Conservation (phyloP, 495 filamentous ascomycete species). For the Sphaerosporella brunnea region DNA sequence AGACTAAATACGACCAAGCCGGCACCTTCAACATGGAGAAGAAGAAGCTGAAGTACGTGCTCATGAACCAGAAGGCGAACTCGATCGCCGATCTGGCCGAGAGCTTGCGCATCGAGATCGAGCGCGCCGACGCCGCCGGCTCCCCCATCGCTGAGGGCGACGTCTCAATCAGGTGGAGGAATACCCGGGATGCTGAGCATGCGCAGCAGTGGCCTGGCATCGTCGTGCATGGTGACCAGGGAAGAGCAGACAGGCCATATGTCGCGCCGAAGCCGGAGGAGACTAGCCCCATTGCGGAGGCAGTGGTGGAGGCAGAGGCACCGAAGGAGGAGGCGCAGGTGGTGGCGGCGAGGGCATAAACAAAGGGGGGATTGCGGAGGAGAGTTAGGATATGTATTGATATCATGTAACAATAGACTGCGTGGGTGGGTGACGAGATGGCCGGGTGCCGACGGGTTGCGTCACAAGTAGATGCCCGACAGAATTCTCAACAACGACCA, state of each 20-base stretch:
- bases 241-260: conserved; percentile 15
- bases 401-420: no score
- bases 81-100: conserved; percentile 70
- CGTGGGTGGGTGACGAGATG: no score
- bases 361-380: no score
- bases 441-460: no score
- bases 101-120: conserved; percentile 41
- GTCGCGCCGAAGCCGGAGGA: conserved; percentile 9
- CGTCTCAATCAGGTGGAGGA: conserved; percentile 50
- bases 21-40: conserved; percentile 25
- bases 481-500: no score
- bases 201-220: conserved; percentile 49
- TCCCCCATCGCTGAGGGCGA: conserved; percentile 15
- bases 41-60: conserved; percentile 40
- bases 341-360: no score
- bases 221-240: conserved; percentile 40
- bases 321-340: background rate
- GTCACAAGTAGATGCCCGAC: no score
- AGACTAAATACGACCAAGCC: conserved; percentile 39
- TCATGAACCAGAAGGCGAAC: conserved; percentile 82
- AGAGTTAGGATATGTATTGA: no score
- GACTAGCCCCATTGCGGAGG: background rate
- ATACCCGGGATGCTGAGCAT: conserved; percentile 46
- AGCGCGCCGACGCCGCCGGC: conserved; percentile 23
- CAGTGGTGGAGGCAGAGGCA: background rate